Evolutionary conservation across 257 asterid species (phyloP).

Genomic region (Scutellaria galericulata): DNA sequence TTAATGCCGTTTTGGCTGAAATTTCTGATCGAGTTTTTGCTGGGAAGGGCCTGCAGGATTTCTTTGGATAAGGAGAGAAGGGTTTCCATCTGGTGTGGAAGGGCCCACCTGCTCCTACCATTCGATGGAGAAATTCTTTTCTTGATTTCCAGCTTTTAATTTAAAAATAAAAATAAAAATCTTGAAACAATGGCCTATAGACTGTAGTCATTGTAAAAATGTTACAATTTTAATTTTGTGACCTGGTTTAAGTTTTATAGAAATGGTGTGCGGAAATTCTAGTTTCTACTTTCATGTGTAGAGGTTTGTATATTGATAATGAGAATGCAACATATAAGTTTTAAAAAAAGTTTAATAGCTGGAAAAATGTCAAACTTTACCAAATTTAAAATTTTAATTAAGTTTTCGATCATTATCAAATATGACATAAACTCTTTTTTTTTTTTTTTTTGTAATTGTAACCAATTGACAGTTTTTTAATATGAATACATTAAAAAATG

Average conservation of each 20-base stretch:
- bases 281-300: neutral
- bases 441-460: too few species aligned
- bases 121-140: neutral
- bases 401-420: too few species aligned
- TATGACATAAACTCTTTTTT: too few species aligned
- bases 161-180: too few species aligned
- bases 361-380: too few species aligned
- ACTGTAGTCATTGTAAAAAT: neutral
- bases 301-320: neutral
- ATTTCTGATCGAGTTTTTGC: constrained; percentile 78
- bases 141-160: neutral
- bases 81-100: constrained; percentile 27
- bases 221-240: constrained; percentile 19
- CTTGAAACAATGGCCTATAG: too few species aligned
- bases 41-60: constrained; percentile 89
- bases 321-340: too few species aligned
- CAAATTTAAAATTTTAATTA: too few species aligned
- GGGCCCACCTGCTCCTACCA: constrained; percentile 28
- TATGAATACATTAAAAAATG: too few species aligned
- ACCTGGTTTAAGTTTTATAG: neutral
- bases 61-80: constrained; percentile 49
- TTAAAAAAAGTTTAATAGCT: too few species aligned
- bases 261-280: neutral
- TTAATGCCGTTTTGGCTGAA: constrained; percentile 95
- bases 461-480: too few species aligned